Conservation (phyloP, 2,329 filamentous ascomycete genomes). For the Phoma sp. region DNA sequence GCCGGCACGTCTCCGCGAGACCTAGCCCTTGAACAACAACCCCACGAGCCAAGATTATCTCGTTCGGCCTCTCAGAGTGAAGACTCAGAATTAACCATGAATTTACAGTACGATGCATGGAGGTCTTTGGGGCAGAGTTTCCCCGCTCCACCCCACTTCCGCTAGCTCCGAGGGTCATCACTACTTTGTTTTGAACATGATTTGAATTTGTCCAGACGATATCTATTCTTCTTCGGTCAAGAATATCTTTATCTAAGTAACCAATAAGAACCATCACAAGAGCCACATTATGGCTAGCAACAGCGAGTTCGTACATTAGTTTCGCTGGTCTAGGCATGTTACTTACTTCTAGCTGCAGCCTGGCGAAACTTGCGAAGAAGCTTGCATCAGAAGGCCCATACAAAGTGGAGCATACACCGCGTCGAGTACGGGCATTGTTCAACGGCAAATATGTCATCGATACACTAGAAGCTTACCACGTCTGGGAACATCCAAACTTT, state of each 20-base stretch:
- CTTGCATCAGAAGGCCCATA: conserved; percentile 51
- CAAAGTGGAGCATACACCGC: conserved; percentile 34
- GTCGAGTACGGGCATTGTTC: conserved; percentile 44
- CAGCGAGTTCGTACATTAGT: conserved; percentile 10
- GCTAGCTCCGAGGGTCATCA: conserved; percentile 13
- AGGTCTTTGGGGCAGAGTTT: not conserved
- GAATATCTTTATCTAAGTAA: not conserved
- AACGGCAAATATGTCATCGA: conserved; percentile 45
- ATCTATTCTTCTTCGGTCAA: not conserved
- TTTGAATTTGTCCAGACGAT: too few species aligned
- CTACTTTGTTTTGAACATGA: not conserved
- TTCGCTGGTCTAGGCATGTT: too few species aligned
- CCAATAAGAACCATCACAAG: not conserved
- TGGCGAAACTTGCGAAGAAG: conserved; percentile 51
- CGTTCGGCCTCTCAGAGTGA: too few species aligned
- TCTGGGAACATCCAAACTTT: conserved; percentile 50
- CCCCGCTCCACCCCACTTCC: conserved; percentile 12
- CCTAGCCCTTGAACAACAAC: too few species aligned
- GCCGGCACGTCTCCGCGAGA: too few species aligned
- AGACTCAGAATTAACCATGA: too few species aligned
- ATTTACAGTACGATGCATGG: too few species aligned
- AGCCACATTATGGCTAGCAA: conserved; percentile 15
- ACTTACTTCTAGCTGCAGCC: conserved; percentile 34
- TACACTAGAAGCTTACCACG: conserved; percentile 41
- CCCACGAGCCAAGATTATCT: too few species aligned